Conservation (phyloP, 2,329 filamentous ascomycete genomes). For the Neopestalotiopsis rosae region DNA sequence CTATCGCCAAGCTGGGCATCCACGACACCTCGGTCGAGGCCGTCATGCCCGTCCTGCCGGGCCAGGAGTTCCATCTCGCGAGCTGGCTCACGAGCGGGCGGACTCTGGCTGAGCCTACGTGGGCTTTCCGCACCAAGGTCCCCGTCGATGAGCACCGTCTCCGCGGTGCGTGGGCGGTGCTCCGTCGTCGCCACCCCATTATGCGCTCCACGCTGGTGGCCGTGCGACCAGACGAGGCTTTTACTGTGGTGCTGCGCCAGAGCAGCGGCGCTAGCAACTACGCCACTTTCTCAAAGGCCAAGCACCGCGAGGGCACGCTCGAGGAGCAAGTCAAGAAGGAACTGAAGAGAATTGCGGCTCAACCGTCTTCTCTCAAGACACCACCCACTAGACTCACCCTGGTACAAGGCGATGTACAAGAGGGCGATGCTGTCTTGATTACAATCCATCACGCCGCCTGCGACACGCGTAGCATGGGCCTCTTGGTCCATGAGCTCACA, state of each 20-base stretch:
- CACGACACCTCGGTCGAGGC: slow-evolving; percentile 30
- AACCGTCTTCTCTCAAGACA: slow-evolving; percentile 35
- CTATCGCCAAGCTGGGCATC: slow-evolving; percentile 19
- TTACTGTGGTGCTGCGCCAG: slow-evolving; percentile 33
- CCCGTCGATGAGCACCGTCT: slow-evolving; percentile 33
- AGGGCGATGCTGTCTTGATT: slow-evolving; percentile 34
- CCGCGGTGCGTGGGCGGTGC: slow-evolving; percentile 33
- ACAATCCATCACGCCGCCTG: slow-evolving; percentile 41
- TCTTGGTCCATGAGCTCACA: slow-evolving; percentile 36
- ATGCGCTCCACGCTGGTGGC: slow-evolving; percentile 40
- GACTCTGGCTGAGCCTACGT: slow-evolving; percentile 36
- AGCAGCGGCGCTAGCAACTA: slow-evolving; percentile 17
- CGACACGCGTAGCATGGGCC: slow-evolving; percentile 41
- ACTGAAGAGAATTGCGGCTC: slow-evolving; percentile 28
- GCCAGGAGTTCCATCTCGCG: slow-evolving; percentile 38
- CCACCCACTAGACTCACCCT: slow-evolving; percentile 37
- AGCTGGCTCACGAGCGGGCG: slow-evolving; percentile 39
- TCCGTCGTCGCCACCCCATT: slow-evolving; percentile 37
- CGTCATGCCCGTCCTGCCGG: slow-evolving; percentile 38
- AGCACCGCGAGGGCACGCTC: slow-evolving; percentile 8
- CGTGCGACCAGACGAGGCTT: slow-evolving; percentile 27
- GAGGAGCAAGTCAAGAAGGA: slow-evolving; percentile 15
- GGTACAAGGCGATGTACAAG: slow-evolving; percentile 29
- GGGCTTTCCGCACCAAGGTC: slow-evolving; percentile 32
- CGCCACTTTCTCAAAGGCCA: slow-evolving; percentile 16